These are phyloP conservation scores for Aspergillus chevalieri DNA, from an alignment of 2,329 filamentous ascomycete species.

Conservation along the genomic window DNA sequence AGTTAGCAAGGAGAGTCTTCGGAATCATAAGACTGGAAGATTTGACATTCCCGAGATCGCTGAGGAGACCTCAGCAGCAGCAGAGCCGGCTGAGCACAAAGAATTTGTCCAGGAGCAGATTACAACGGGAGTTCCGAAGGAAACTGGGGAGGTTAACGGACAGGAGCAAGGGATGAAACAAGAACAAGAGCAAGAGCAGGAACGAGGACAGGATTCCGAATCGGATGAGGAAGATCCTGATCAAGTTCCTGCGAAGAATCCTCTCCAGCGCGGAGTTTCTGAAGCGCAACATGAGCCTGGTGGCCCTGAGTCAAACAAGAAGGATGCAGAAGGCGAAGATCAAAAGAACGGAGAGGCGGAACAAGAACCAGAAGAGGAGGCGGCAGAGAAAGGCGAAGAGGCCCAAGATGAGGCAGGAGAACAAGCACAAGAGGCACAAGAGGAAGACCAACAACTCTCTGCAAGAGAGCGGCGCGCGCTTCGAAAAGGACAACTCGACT, in stretches of 20 bases:
- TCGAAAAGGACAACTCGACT: constrained; percentile 26
- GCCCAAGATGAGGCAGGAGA: constrained; percentile 26
- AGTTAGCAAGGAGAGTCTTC: constrained; percentile 81
- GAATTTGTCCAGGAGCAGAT: neutral
- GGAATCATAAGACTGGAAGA: constrained; percentile 70
- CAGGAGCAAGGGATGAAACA: constrained; percentile 22
- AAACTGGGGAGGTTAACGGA: constrained; percentile 14
- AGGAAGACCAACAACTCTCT: constrained; percentile 17
- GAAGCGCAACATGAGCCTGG: constrained; percentile 17
- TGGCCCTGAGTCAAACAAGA: constrained; percentile 13
- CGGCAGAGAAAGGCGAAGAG: constrained; percentile 17
- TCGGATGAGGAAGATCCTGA: constrained; percentile 14
- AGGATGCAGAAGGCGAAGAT: constrained; percentile 27
- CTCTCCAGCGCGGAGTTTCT: constrained; percentile 11
- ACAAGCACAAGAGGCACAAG: constrained; percentile 20
- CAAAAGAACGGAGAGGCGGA: constrained; percentile 15
- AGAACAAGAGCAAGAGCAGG: constrained; percentile 4
- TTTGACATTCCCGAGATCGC: constrained; percentile 33
- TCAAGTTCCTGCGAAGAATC: constrained; percentile 10
- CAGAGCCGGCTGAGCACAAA: neutral
- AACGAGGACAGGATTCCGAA: constrained; percentile 14
- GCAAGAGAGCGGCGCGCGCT: constrained; percentile 40
- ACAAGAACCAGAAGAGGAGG: constrained; percentile 11
- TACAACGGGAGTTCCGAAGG: constrained; percentile 14
- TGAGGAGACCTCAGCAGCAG: constrained; percentile 6